Evolutionary conservation across 768 basidiomycete genomes (phyloP).

Genomic region (Termitomyces sp.): DNA sequence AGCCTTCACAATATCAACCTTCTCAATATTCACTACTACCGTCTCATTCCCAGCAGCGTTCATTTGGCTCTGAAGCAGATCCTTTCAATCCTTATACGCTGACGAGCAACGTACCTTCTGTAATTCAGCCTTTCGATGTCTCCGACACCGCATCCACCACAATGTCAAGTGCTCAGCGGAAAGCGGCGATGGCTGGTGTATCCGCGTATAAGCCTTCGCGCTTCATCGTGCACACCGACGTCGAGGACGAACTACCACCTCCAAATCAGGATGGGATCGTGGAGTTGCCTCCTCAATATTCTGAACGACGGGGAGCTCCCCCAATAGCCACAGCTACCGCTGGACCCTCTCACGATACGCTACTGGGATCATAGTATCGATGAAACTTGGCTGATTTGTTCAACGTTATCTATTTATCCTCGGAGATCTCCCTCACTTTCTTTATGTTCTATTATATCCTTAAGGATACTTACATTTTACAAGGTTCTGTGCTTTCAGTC

Average conservation of each 20-base stretch:
- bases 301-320: constrained; percentile 38
- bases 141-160: constrained; percentile 19
- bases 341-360: constrained; percentile 1
- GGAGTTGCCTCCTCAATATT: constrained; percentile 76
- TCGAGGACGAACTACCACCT: constrained; percentile 48
- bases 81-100: constrained; percentile 21
- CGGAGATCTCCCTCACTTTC: neutral
- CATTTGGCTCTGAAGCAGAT: constrained; percentile 17
- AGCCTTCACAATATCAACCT: constrained; percentile 10
- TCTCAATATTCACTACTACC: constrained; percentile 14
- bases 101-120: constrained; percentile 15
- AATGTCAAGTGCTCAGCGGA: constrained; percentile 41
- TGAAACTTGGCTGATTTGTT: neutral
- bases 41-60: constrained; percentile 20
- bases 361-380: neutral
- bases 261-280: constrained; percentile 49
- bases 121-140: constrained; percentile 18
- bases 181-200: constrained; percentile 52
- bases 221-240: constrained; percentile 67
- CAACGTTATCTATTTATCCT: neutral
- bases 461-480: constrained; percentile 4
- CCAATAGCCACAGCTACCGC: neutral
- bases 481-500: constrained; percentile 1
- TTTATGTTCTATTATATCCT: constrained; percentile 8
- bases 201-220: constrained; percentile 42